These are phyloP conservation scores for Cylindrodendrum hubeiense DNA, from an alignment of 2,329 filamentous ascomycete species.

Conservation along the genomic window DNA sequence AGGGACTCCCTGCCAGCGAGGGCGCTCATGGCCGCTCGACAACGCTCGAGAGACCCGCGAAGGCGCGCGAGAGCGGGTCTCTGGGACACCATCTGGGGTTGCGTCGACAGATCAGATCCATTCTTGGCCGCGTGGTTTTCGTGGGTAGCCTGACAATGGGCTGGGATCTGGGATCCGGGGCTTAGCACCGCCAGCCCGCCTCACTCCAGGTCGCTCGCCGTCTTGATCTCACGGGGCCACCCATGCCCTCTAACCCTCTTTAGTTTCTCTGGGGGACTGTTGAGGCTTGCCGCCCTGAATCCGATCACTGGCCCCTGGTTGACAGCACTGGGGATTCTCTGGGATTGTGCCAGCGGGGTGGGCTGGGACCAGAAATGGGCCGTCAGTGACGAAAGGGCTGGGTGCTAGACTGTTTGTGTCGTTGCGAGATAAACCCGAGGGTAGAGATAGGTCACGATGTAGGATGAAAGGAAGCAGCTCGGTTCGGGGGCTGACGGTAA, in stretches of 20 bases:
- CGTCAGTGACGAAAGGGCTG: constrained; percentile 13
- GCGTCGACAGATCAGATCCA: constrained; percentile 47
- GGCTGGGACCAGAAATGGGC: constrained; percentile 8
- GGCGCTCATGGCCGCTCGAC: constrained; percentile 30
- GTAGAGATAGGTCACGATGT: constrained; percentile 16
- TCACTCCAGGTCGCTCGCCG: constrained; percentile 34
- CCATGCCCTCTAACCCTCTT: constrained; percentile 9
- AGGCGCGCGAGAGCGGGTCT: constrained; percentile 34
- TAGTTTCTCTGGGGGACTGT: constrained; percentile 12
- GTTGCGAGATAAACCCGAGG: constrained; percentile 16
- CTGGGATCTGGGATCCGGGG: constrained; percentile 37
- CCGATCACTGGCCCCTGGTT: constrained; percentile 10
- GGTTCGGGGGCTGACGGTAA: constrained; percentile 10
- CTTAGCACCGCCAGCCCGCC: constrained; percentile 36
- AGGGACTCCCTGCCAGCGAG: constrained; percentile 41
- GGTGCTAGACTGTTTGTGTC: constrained; percentile 3
- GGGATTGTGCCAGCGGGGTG: constrained; percentile 6
- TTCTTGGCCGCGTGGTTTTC: constrained; percentile 44
- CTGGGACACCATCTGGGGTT: constrained; percentile 43
- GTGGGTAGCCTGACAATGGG: constrained; percentile 38
- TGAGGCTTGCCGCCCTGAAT: constrained; percentile 20
- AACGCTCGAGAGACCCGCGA: constrained; percentile 28
- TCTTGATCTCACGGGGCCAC: constrained; percentile 22
- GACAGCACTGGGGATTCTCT: constrained; percentile 7
- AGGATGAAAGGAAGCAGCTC: constrained; percentile 12